Evolutionary conservation across 176 grass and related monocot genomes (phyloP).

Genomic region (Ensete ventricosum): DNA sequence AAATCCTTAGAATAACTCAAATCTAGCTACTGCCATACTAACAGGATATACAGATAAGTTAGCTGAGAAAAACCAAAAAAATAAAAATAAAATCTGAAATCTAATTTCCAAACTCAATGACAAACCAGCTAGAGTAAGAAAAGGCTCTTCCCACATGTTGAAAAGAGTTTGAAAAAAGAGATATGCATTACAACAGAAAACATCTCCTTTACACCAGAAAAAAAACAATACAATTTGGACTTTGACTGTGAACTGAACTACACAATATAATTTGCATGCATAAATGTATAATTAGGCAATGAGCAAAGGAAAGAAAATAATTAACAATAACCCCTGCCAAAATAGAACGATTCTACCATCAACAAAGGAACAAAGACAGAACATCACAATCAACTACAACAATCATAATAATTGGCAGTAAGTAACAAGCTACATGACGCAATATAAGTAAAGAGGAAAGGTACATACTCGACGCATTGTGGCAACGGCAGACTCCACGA

Average conservation of each 20-base stretch:
- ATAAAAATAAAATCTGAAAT: too few relatives aligned
- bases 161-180: too few relatives aligned
- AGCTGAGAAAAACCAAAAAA: too few relatives aligned
- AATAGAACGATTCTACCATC: neutral
- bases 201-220: too few relatives aligned
- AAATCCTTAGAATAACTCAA: too few relatives aligned
- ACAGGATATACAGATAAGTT: too few relatives aligned
- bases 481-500: constrained; percentile 56
- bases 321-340: neutral
- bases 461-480: constrained; percentile 64
- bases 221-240: neutral
- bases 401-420: neutral
- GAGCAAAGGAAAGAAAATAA: neutral
- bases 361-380: neutral
- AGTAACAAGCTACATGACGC: neutral
- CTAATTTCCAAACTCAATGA: too few relatives aligned
- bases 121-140: too few relatives aligned
- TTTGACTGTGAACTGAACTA: neutral
- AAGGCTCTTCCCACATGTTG: too few relatives aligned
- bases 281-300: neutral
- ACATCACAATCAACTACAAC: neutral
- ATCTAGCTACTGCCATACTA: too few relatives aligned
- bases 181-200: too few relatives aligned
- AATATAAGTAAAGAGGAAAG: constrained; percentile 4
- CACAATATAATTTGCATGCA: neutral